phyloP scores from a whole-genome alignment of 2,329 filamentous ascomycete species.

The Myotisia sp. region DNA sequence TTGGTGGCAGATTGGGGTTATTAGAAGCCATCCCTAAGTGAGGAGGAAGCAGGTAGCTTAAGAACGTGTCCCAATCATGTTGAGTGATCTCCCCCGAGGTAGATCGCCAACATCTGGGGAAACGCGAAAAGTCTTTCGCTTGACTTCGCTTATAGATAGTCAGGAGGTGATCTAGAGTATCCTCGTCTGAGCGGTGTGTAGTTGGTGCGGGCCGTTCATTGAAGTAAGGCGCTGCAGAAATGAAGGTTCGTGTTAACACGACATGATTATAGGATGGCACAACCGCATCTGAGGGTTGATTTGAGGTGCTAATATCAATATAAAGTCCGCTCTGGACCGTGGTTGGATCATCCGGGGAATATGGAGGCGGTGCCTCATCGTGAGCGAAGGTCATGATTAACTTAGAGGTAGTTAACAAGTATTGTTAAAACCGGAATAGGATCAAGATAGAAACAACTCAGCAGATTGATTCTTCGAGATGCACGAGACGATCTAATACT shows the following conservation, averaged over 20 bases:
- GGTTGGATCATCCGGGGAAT: conserved; percentile 28
- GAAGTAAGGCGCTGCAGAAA: conserved; percentile 28
- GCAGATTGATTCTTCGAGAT: too few species aligned
- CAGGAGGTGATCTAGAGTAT: conserved; percentile 23
- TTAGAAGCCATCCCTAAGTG: conserved; percentile 25
- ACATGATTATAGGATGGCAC: conserved; percentile 13
- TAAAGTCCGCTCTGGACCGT: conserved; percentile 6
- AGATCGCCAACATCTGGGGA: conserved; percentile 28
- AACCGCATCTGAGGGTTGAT: conserved; percentile 6
- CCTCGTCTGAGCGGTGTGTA: conserved; percentile 15
- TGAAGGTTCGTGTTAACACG: conserved; percentile 8
- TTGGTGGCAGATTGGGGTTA: conserved; percentile 23
- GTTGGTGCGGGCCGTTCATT: conserved; percentile 21
- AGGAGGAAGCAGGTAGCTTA: conserved; percentile 29
- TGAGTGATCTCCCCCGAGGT: conserved; percentile 23
- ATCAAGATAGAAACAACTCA: too few species aligned
- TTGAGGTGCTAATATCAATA: conserved; percentile 13
- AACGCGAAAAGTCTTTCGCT: conserved; percentile 28
- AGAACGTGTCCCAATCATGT: conserved; percentile 32
- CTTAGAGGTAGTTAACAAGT: too few species aligned
- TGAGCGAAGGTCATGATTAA: too few species aligned
- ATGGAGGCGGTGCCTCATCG: conserved; percentile 30
- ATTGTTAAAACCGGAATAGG: too few species aligned
- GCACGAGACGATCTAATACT: too few species aligned
- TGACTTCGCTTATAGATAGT: conserved; percentile 30